Conservation (phyloP, 2,329 filamentous ascomycete species). For the Passalora sequoiae region DNA sequence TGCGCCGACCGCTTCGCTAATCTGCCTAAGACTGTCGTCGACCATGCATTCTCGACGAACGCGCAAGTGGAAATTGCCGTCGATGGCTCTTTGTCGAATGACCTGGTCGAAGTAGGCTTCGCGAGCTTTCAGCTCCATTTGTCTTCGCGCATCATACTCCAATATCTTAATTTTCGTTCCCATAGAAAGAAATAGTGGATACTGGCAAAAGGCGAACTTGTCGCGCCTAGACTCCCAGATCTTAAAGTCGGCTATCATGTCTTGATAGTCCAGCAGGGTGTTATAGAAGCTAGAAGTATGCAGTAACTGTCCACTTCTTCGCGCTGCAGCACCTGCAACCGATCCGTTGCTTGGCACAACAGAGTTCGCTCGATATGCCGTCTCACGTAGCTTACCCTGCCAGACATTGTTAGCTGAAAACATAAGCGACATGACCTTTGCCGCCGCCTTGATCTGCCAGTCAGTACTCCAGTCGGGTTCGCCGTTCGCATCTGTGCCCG, state of each 20-base stretch:
- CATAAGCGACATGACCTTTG: conserved; percentile 71
- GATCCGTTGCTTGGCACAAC: conserved; percentile 25
- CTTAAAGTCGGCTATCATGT: conserved; percentile 80
- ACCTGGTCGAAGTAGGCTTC: conserved; percentile 91
- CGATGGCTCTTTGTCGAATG: conserved; percentile 65
- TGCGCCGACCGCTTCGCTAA: conserved; percentile 78
- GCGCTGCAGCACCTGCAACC: conserved; percentile 28
- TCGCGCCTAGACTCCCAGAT: conserved; percentile 71
- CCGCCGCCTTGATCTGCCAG: conserved; percentile 81
- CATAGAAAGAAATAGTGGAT: conserved; percentile 85
- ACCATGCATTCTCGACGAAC: conserved; percentile 81
- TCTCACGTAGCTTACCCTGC: conserved; percentile 24
- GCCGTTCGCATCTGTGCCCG: conserved; percentile 51
- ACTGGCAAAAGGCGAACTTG: conserved; percentile 85
- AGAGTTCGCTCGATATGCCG: conserved; percentile 11
- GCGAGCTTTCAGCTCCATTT: conserved; percentile 83
- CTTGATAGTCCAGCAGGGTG: conserved; percentile 77
- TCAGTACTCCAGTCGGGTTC: conserved; percentile 66
- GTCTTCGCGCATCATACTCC: conserved; percentile 78
- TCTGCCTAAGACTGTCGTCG: conserved; percentile 77
- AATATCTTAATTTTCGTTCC: conserved; percentile 88
- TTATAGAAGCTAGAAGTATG: conserved; percentile 85
- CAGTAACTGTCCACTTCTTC: conserved; percentile 57
- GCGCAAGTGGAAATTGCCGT: conserved; percentile 65
- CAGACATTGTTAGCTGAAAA: conserved; percentile 72